Base-by-base conservation (phyloP, 768 basidiomycete species). In the Boletales sp. region DNA sequence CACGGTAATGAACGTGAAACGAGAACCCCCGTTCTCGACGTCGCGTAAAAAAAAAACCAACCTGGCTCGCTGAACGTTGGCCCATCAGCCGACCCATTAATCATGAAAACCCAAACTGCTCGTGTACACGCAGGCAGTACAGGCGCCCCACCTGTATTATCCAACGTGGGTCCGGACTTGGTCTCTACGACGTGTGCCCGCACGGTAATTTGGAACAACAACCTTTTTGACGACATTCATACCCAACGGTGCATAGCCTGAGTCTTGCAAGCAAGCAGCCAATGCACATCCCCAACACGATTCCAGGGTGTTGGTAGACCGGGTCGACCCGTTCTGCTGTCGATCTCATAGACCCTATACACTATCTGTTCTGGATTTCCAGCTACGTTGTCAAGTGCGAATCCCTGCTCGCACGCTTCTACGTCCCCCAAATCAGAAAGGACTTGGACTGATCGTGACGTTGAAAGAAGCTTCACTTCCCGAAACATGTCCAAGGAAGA, bases 1-100 rank as follows among this genome's bases (percentile, higher is more conserved):
- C 44, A 40, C 59, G 62, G 61, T 64, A 64, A 62, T 62, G 61
- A 62, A 34, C 32, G 8, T 40, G 21, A 42, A 42, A 52, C 21
- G 46, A 6, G 45, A 15, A 21, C 17, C 43, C 35, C 24, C 21
- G 18, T 21, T 37, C 38, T 38, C 35, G 31, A 32, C 31, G 15
- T 12, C 37, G 32, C 32, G 5, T n/a, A 39, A 34, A 27, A 24
- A n/a, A 39, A 34, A 27, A 47, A 35, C 44, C 43, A 44, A 45
- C 50, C 52, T 40, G 18, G 50, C 21, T 48, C 48, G 46, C 36
- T 27, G 24, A 27, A 6, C 24, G 24, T 27, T 27, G 24, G 24
- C 6, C n/a, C n/a, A 6, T 27, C 24, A 27, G 24, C 6, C 24
- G 24, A 27, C 24, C 24, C 24, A 27, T 27, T 27, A 27, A 27